Base-by-base conservation (phyloP, 129 eudicot genomes). In the Pseudognaphalium luteoalbum region DNA sequence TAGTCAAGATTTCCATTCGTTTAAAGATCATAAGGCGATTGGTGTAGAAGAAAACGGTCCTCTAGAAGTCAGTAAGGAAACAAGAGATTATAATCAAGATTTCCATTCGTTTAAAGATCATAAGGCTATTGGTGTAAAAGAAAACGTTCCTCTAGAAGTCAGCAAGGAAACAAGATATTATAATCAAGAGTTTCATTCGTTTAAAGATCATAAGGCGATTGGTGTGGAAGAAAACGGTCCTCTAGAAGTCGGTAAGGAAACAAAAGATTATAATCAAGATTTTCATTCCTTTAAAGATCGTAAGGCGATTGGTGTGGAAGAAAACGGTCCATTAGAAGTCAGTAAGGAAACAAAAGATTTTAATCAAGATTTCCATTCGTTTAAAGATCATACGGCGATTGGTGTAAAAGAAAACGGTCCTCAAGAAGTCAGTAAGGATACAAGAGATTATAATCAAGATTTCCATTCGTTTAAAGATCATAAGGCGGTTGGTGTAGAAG, bases 41-140 rank as follows among this genome's bases (percentile, higher is more conserved):
- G n/a, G 17, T 12, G 17, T 61, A 9, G 25, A 72, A 64, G 68
- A 54, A 51, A 63, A 64, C 37, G 77, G 71, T 70, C 70, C 74
- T 81, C 73, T 75, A 32, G 83, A 83, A 75, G 80, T 42, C 29
- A 72, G 71, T 52, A 72, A 81, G 10, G 80, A 63, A 17, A 57
- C 73, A 66, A 56, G 58, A 34, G 58, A 28, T 56, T 75, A 83
- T 62, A 41, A 41, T 54, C 54, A 72, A 35, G 70, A 68, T 39
- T 51, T 34, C 28, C 21, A 6, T 51, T 33, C 50, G 4, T 7
- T 68, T 79, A 79, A 82, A 42, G 82, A 51, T 35, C 42, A 28
- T 9, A 41, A 61, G 42, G 39, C 70, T n/a, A 44, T 44, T 4
- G 52, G 16, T 11, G 52, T 25, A 21, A 61, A 79, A 64, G 68